Percentiles rank a stretch among this genome's conserved stretches.
Evolutionary conservation across 2,329 filamentous ascomycete species (phyloP).

Genomic region (Fusarium bulbicola): DNA sequence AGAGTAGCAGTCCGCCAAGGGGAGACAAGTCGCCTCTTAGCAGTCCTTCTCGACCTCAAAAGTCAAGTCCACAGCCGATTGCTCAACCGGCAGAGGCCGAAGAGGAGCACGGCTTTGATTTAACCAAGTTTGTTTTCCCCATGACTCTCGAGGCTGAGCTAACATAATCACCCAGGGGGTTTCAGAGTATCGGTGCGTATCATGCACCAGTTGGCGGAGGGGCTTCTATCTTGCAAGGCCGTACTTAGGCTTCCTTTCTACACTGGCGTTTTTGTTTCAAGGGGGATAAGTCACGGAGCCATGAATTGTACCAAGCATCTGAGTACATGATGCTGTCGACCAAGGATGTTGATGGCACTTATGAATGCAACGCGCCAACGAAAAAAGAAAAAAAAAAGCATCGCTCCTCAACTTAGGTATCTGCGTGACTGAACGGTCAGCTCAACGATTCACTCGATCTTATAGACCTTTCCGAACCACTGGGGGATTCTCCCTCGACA

Average conservation of each 20-base stretch:
- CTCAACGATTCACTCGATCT: background rate
- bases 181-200: constrained; percentile 71
- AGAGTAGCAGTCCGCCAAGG: constrained; percentile 67
- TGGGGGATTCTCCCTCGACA: background rate
- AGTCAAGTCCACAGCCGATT: constrained; percentile 41
- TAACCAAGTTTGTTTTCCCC: constrained; percentile 61
- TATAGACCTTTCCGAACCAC: background rate
- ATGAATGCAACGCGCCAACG: constrained; percentile 28
- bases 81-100: constrained; percentile 47
- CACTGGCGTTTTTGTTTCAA: constrained; percentile 15
- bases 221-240: constrained; percentile 53
- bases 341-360: constrained; percentile 19
- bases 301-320: constrained; percentile 2
- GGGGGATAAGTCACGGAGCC: constrained; percentile 4
- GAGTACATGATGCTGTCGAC: constrained; percentile 4
- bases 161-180: constrained; percentile 57
- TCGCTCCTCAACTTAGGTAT: background rate
- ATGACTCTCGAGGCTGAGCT: background rate
- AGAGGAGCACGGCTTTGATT: constrained; percentile 65
- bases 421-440: background rate
- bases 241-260: constrained; percentile 31
- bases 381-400: constrained; percentile 1
- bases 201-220: constrained; percentile 64
- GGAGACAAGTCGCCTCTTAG: constrained; percentile 61
- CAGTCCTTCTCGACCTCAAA: constrained; percentile 59